A percentile compares a stretch with the other conserved stretches of the same genome.
These are phyloP conservation scores for Phaeosphaeriaceae sp. DNA, from an alignment of 2,329 filamentous ascomycete genomes.

Conservation along the genomic window DNA sequence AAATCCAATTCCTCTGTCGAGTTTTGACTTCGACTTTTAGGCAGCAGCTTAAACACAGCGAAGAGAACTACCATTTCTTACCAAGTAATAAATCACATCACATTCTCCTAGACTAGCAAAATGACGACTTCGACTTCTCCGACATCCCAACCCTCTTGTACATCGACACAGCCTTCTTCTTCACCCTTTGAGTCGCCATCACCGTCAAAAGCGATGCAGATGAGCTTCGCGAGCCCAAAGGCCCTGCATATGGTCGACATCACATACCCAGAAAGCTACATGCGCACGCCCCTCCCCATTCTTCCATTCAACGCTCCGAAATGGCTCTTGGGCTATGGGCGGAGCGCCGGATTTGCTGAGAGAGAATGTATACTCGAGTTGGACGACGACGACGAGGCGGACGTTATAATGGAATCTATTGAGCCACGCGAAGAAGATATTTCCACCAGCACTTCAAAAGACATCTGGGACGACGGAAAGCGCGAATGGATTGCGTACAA, in stretches of 20 bases:
- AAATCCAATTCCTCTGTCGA: too few relatives aligned
- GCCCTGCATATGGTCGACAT: conserved; percentile 7
- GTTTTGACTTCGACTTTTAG: too few relatives aligned
- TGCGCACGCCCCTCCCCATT: conserved; percentile 16
- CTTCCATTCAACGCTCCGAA: conserved; percentile 24
- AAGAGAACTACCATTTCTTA: too few relatives aligned
- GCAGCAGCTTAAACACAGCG: too few relatives aligned
- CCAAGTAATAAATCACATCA: too few relatives aligned
- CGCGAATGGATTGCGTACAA: conserved; percentile 1
- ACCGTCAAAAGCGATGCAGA: conserved; percentile 3
- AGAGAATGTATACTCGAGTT: not conserved
- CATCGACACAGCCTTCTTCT: not conserved
- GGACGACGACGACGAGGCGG: not conserved
- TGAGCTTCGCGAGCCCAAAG: not conserved
- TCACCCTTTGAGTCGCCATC: conserved; percentile 4
- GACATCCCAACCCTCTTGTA: not conserved
- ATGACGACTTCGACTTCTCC: not conserved
- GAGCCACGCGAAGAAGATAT: not conserved
- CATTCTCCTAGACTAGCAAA: too few relatives aligned
- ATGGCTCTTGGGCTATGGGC: conserved; percentile 6
- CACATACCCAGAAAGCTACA: conserved; percentile 14
- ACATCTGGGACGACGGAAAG: conserved; percentile 4
- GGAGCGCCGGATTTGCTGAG: not conserved
- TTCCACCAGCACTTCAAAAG: conserved; percentile 7
- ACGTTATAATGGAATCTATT: not conserved